A percentile compares a stretch with the other conserved stretches of the same genome.
Conservation (phyloP, 305 asterid genomes). For the Fraxinus nigra region DNA sequence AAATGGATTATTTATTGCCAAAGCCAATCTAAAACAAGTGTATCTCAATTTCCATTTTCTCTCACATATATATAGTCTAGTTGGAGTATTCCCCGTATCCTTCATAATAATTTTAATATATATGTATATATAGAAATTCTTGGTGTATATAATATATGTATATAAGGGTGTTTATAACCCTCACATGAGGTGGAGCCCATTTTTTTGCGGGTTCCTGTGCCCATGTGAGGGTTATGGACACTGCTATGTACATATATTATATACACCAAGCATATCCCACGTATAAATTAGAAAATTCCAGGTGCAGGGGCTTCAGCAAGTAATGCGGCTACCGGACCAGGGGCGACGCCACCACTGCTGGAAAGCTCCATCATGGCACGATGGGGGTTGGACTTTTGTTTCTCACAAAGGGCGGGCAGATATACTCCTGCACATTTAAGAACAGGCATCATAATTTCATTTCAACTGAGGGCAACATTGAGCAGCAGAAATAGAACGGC, state of each 20-base stretch:
- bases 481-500: neutral
- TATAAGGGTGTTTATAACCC: no score
- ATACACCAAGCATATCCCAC: no score
- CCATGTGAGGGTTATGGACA: no score
- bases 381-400: constrained; percentile 45
- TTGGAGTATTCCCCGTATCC: neutral
- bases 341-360: constrained; percentile 44
- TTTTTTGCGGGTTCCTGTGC: no score
- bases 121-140: no score
- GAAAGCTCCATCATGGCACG: constrained; percentile 56
- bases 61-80: neutral
- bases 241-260: no score
- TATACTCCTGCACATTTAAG: constrained; percentile 30
- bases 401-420: constrained; percentile 52
- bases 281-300: constrained; percentile 25
- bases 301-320: constrained; percentile 32
- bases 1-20: no score
- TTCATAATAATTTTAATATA: neutral
- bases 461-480: no score
- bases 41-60: neutral
- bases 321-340: constrained; percentile 19
- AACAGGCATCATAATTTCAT: neutral
- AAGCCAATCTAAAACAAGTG: no score
- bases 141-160: no score
- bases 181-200: no score